Percentiles rank a stretch among this genome's conserved stretches.
Conservation (phyloP, 352 stramenopile species). For the Globisporangium paroecandrum region DNA sequence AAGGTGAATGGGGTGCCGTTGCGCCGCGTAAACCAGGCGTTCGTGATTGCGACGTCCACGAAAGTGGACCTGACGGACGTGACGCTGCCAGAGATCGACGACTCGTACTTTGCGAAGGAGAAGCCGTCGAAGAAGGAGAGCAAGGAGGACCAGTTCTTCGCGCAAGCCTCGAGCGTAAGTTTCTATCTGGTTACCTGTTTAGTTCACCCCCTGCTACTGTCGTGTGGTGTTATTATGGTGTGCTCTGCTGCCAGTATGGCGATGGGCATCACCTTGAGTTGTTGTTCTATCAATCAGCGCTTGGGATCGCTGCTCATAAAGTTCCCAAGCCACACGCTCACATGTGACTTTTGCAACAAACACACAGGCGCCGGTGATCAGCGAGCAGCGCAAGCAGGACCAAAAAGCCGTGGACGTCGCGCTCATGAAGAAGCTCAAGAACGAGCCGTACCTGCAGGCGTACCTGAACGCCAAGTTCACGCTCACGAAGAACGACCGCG, state of each 20-base stretch:
- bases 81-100: constrained; percentile 91
- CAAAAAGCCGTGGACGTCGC: constrained; percentile 97
- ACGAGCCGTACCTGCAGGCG: constrained; percentile 93
- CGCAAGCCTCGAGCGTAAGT: constrained; percentile 84
- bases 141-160: constrained; percentile 98
- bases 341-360: not conserved
- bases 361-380: constrained; percentile 88
- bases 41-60: constrained; percentile 98
- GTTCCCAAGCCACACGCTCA: constrained; percentile 52
- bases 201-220: not conserved
- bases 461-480: constrained; percentile 99
- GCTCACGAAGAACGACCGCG: constrained; percentile 96
- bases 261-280: not conserved
- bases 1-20: constrained; percentile 99
- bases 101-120: constrained; percentile 97
- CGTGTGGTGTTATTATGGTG: not conserved
- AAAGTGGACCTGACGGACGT: constrained; percentile 95
- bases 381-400: constrained; percentile 97
- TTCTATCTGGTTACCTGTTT: not conserved
- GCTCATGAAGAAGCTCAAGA: constrained; percentile 83
- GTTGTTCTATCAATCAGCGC: constrained; percentile 48
- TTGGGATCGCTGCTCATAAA: constrained; percentile 91
- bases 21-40: constrained; percentile 97
- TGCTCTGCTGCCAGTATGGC: not conserved
- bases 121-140: constrained; percentile 85